Conservation (phyloP, 352 stramenopile genomes). For the Elongisporangium anandrum region DNA sequence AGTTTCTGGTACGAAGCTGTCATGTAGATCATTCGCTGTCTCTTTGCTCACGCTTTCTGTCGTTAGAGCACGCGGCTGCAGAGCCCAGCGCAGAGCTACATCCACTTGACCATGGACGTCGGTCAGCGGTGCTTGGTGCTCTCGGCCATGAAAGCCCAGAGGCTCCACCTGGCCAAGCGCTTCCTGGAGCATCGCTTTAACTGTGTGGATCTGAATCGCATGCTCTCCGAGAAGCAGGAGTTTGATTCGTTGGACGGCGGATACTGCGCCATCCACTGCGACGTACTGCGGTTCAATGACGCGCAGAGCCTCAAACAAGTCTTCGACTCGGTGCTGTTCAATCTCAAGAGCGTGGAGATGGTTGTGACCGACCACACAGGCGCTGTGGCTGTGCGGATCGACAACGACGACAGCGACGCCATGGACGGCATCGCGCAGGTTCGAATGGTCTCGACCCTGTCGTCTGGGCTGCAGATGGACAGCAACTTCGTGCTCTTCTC, state of each 20-base stretch:
- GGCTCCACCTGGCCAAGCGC: not conserved
- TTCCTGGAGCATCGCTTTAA: not conserved
- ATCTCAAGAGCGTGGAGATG: conserved; percentile 34
- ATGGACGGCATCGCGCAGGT: conserved; percentile 24
- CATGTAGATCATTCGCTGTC: not conserved
- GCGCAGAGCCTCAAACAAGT: conserved; percentile 25
- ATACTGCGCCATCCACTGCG: not conserved
- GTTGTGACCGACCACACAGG: conserved; percentile 33
- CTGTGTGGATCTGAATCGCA: not conserved
- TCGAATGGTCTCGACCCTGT: conserved; percentile 25
- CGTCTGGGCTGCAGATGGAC: conserved; percentile 28
- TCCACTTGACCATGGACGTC: not conserved
- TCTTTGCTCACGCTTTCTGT: not conserved
- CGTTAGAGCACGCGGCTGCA: not conserved
- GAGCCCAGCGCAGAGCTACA: not conserved
- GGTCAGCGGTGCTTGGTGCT: not conserved
- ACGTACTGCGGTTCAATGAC: conserved; percentile 9
- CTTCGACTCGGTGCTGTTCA: conserved; percentile 28
- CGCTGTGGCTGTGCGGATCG: conserved; percentile 23
- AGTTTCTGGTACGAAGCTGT: not conserved
- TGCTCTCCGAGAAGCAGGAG: not conserved
- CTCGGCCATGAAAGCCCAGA: not conserved
- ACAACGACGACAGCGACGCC: conserved; percentile 23
- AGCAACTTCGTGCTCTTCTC: conserved; percentile 32
- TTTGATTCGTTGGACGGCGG: not conserved